Base-by-base conservation (phyloP, 2,329 filamentous ascomycete species). In the Pseudocercospora vitis region DNA sequence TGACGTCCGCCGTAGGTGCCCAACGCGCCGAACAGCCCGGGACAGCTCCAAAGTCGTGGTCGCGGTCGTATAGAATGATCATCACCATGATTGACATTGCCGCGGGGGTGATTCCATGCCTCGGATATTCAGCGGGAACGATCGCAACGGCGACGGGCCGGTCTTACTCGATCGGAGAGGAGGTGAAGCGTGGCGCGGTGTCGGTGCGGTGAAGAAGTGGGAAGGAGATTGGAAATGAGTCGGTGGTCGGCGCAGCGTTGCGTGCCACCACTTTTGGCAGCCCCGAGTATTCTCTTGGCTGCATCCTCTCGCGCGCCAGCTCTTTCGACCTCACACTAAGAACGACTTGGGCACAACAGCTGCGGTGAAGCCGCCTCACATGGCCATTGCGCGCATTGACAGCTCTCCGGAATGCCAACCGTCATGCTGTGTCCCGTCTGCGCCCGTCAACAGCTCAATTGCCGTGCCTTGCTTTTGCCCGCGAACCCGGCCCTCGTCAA, bases 391-490 rank as follows among this genome's bases (percentile, higher is more conserved):
- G 31, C 54, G 37, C 32, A 49, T 52, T 57, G 55, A 55, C 55
- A 57, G 51, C 51, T 54, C 47, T 33, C 35, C 50, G 42, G 29
- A 35, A 28, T 52, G 55, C 47, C 47, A 48, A 31, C 51, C 31
- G 48, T 48, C 37, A 54, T 54, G 55, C 42, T 46, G 55, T 54
- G 48, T 29, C 46, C 28, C 37, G 46, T 54, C 48, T 42, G 47
- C 48, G 35, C 48, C 52, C 18, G 32, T 14, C 31, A 44, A 48
- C 35, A 44, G 44, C 52, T 14, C 32, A 50, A 56, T 31, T 37
- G 51, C 53, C 50, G 42, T 53, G 33, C 59, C 54, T 56, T 56
- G 50, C 52, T 56, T 48, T 56, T 51, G 29, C 48, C 49, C 50
- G 55, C 48, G 40, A 51, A n/a, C 50, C 49, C 48, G 48, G 26